Evolutionary conservation across 805 yeast species (phyloP), one percentile per base, ranked within the genome.

Genomic region (Pichia gijzeniarum): DNA sequence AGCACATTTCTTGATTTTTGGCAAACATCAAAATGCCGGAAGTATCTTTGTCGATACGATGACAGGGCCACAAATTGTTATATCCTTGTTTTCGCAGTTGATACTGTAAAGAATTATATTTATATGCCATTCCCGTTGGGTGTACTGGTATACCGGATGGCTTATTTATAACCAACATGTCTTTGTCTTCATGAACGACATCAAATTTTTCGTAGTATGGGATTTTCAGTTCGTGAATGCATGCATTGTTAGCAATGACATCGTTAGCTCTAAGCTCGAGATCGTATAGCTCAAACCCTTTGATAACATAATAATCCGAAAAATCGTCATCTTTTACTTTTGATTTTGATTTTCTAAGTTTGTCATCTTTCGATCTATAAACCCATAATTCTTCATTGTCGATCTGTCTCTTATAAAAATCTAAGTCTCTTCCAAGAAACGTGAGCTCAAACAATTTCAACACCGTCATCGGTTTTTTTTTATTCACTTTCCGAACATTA

Each of bases 141-240:
- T 76, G 82, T 1, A 77, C 74, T 1, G 81, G 79, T 2, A 75
- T 59, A 0, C 81, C 82, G 0, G 69, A 60, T 0, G 80, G 80
- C 48, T 76, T 76, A 51, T 72, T 62, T 2, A 75, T 68, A 21
- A 76, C 78, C 14, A 74, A 21, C 0, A 70, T 27, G 7, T 64
- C 59, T 3, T 57, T 59, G 48, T 70, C 69, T 48, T 72, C 65
- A 52, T 55, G 62, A 0, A 76, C 52, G 1, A 70, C 58, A 13
- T 41, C 43, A 12, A 50, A 43, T 7, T 38, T 36, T 4, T 45
- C 53, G 4, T 48, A 44, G 5, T 45, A 41, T 2, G 65, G 59
- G 3, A 70, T 67, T 20, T 66, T 61, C 2, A 76, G 72, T 47
- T 75, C 80, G 50, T 75, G 80, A 50, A 65, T 64, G 52, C 75